These are phyloP conservation scores for Porcisia deanei DNA, from an alignment of 208 protist species.

Conservation along the genomic window DNA sequence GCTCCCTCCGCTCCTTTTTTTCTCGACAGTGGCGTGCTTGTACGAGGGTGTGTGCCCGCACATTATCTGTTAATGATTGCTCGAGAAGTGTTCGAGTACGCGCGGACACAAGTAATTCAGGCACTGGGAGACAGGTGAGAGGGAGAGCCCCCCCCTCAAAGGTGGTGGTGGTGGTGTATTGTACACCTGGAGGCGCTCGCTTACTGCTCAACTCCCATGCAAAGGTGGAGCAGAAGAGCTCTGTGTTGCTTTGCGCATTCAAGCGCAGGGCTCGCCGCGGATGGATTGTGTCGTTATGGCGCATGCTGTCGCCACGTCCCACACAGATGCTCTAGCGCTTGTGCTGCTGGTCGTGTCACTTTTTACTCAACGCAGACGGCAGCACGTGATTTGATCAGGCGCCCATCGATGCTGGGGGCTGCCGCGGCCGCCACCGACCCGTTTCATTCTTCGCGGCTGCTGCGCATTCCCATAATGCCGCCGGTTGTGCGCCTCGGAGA, in stretches of 20 bases:
- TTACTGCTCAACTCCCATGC: background rate
- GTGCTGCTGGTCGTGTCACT: background rate
- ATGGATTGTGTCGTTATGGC: background rate
- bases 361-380: background rate
- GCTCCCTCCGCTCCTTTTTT: too few relatives aligned
- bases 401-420: background rate
- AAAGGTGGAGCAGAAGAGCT: background rate
- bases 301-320: background rate
- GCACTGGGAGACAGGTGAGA: background rate
- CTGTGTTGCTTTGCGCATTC: background rate
- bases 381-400: background rate
- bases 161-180: background rate
- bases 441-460: background rate
- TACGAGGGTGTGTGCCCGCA: too few relatives aligned
- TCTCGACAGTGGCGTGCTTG: too few relatives aligned
- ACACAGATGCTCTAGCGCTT: background rate
- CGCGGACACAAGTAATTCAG: too few relatives aligned
- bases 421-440: background rate
- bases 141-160: background rate
- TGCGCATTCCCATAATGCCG: constrained; percentile 5
- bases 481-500: background rate
- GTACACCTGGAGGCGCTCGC: background rate
- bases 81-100: background rate
- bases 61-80: too few relatives aligned
- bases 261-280: background rate